A percentile compares a stretch with the other conserved stretches of the same genome.
phyloP scores from a whole-genome alignment of 176 grass and related monocot genomes.

The Zizania latifolia region DNA sequence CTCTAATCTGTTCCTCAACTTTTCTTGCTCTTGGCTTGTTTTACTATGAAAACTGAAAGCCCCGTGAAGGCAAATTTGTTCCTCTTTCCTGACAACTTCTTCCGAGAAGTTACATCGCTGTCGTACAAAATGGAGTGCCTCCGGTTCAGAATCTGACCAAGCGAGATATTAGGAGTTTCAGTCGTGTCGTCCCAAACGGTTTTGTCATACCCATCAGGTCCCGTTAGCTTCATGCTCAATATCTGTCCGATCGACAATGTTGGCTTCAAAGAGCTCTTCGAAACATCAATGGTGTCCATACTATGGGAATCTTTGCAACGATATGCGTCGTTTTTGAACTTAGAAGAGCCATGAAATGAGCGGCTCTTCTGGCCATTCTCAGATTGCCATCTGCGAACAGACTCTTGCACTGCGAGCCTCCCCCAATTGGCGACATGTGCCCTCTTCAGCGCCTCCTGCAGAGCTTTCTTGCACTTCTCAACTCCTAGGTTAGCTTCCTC shows the following conservation, averaged over 20 bases:
- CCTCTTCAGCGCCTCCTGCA: slow-evolving; percentile 56
- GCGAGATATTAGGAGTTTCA: slow-evolving; percentile 48
- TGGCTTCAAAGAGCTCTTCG: slow-evolving; percentile 32
- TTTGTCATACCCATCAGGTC: slow-evolving; percentile 50
- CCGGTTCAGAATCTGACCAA: slow-evolving; percentile 77
- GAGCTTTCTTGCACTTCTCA: slow-evolving; percentile 47
- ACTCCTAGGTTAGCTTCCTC: slow-evolving; percentile 56
- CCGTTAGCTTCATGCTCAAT: slow-evolving; percentile 83
- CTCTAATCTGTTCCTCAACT: slow-evolving; percentile 34
- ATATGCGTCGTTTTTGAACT: slow-evolving; percentile 52
- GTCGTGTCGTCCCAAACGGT: slow-evolving; percentile 30
- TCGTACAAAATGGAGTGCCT: slow-evolving; percentile 33
- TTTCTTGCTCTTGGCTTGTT: slow-evolving; percentile 76
- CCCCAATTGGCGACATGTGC: slow-evolving; percentile 48
- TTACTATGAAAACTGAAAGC: slow-evolving; percentile 59
- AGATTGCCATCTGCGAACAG: slow-evolving; percentile 32
- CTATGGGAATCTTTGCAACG: slow-evolving; percentile 23
- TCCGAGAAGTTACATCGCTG: slow-evolving; percentile 16
- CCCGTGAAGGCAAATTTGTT: slow-evolving; percentile 70
- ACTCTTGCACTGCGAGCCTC: slow-evolving; percentile 56
- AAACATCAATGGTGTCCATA: slow-evolving; percentile 16
- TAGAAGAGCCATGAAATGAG: slow-evolving; percentile 29
- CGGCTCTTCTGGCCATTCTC: slow-evolving; percentile 19
- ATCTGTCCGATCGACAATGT: slow-evolving; percentile 84
- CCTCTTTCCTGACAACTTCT: slow-evolving; percentile 51